Evolutionary conservation across 768 basidiomycete species (phyloP).

Genomic region (Panellus pusillus): DNA sequence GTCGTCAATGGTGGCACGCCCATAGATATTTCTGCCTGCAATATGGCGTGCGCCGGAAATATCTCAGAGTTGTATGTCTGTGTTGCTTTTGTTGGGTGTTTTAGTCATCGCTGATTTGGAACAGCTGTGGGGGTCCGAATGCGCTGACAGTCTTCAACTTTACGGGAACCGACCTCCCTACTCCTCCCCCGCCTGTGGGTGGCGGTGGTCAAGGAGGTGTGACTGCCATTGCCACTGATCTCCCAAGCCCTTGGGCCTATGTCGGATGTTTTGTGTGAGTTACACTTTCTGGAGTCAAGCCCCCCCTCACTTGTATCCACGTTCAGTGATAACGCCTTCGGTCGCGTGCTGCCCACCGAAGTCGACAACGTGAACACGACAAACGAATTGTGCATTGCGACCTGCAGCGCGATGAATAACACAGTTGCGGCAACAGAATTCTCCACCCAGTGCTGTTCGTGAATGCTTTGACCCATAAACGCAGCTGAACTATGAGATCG

Average conservation of each 20-base stretch:
- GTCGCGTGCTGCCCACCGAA: slow-evolving; percentile 56
- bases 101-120: neutral
- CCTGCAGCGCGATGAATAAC: slow-evolving; percentile 57
- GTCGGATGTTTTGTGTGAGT: slow-evolving; percentile 65
- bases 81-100: neutral
- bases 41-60: slow-evolving; percentile 67
- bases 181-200: slow-evolving; percentile 36
- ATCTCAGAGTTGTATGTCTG: slow-evolving; percentile 45
- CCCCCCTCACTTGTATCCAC: slow-evolving; percentile 7
- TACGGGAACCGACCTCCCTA: slow-evolving; percentile 56
- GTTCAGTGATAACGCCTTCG: slow-evolving; percentile 56
- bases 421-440: slow-evolving; percentile 74
- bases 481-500: too few species aligned
- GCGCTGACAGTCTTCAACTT: slow-evolving; percentile 68
- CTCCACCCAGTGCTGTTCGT: slow-evolving; percentile 42
- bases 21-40: slow-evolving; percentile 53
- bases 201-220: slow-evolving; percentile 40
- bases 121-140: slow-evolving; percentile 66
- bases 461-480: neutral
- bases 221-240: slow-evolving; percentile 48
- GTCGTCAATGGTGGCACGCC: slow-evolving; percentile 50
- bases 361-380: slow-evolving; percentile 39
- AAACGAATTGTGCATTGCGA: slow-evolving; percentile 59
- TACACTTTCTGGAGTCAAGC: neutral
- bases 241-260: slow-evolving; percentile 60